Conservation (phyloP, 1,284 basidiomycete species). For the Porodaedalea pini region DNA sequence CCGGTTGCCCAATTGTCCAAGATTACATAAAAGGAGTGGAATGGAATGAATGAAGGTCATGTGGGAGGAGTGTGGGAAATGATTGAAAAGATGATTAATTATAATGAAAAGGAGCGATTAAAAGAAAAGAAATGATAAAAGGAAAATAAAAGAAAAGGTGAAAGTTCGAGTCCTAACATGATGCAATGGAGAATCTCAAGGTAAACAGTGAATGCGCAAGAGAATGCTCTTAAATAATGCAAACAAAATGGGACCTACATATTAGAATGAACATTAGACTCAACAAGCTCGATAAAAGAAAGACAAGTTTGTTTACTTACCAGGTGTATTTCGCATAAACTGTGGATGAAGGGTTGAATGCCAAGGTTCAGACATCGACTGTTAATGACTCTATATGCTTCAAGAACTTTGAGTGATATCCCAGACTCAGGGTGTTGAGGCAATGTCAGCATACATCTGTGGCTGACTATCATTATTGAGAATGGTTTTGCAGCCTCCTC, state of each 20-base stretch:
- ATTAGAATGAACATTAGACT: no score
- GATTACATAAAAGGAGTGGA: no score
- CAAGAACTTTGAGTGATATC: slow-evolving; percentile 3
- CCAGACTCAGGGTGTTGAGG: slow-evolving; percentile 10
- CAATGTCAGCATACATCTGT: slow-evolving; percentile 10
- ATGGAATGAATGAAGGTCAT: no score
- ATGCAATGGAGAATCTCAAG: slow-evolving; percentile 19
- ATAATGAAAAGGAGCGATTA: no score
- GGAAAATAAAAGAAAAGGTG: no score
- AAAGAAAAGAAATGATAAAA: no score
- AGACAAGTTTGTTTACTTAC: background rate
- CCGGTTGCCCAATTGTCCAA: no score
- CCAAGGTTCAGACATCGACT: slow-evolving; percentile 10
- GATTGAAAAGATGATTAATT: no score
- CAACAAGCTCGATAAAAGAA: background rate
- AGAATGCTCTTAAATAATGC: slow-evolving; percentile 7
- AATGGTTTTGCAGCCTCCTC: no score
- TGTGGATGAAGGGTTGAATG: slow-evolving; percentile 13
- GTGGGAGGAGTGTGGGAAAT: no score
- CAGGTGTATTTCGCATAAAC: slow-evolving; percentile 13
- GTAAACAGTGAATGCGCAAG: slow-evolving; percentile 23
- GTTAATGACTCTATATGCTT: background rate
- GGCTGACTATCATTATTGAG: slow-evolving; percentile 3
- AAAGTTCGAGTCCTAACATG: background rate
- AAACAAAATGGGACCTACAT: background rate